phyloP scores from a whole-genome alignment of 345 rosid genomes.

The Angophora floribunda region DNA sequence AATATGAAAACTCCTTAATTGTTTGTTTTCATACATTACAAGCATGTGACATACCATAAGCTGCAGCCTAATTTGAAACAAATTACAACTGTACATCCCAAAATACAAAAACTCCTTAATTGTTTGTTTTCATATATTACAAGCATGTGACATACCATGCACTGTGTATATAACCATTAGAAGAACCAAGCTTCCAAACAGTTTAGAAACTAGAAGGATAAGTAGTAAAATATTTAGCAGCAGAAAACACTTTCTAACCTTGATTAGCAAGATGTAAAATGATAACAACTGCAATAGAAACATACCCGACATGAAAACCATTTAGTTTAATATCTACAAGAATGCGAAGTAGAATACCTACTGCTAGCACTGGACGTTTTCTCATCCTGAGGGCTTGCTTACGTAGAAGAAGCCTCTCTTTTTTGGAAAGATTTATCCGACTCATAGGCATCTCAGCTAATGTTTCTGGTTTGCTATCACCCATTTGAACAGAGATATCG shows the following conservation, averaged over 20 bases:
- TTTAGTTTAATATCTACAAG: background rate
- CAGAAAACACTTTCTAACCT: background rate
- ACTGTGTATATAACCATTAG: background rate
- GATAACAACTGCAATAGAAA: background rate
- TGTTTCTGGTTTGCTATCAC: background rate
- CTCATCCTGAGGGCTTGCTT: conserved; percentile 84
- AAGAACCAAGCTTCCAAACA: background rate
- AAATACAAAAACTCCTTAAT: background rate
- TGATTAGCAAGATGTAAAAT: background rate
- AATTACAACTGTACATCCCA: background rate
- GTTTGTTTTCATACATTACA: background rate
- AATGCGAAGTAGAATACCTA: conserved; percentile 35
- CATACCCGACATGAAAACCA: background rate
- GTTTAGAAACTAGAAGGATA: background rate
- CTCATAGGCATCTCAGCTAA: conserved; percentile 16
- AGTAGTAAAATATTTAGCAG: background rate
- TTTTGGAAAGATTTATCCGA: conserved; percentile 48
- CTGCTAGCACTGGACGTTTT: conserved; percentile 80
- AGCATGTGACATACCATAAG: background rate
- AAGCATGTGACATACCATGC: background rate
- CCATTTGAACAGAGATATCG: conserved; percentile 4
- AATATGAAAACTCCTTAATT: background rate
- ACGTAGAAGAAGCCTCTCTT: conserved; percentile 78
- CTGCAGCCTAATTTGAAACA: background rate
- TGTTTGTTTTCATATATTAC: background rate